Conservation (phyloP, 176 grass and related monocot species). For the Musa troglodytarum region DNA sequence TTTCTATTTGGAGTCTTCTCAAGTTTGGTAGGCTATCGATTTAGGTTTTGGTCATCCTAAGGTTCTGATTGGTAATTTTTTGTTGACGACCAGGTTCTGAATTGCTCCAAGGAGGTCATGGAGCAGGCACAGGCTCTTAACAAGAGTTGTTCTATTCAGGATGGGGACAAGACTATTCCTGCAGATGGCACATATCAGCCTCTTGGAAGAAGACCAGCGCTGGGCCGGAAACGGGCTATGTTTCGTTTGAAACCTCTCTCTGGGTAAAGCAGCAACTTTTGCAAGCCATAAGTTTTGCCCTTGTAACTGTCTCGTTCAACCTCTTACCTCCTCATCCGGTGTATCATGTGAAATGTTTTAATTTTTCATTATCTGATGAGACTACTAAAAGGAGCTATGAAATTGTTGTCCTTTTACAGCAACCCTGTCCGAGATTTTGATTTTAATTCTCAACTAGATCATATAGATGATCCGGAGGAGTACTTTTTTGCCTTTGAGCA, state of each 20-base stretch:
- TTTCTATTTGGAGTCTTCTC: background rate
- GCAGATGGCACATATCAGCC: constrained; percentile 16
- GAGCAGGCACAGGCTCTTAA: constrained; percentile 27
- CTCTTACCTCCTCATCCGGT: too few species aligned
- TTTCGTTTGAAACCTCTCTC: constrained; percentile 21
- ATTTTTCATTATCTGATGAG: too few species aligned
- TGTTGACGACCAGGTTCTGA: background rate
- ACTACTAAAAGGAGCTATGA: background rate
- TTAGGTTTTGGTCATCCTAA: background rate
- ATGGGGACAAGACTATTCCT: background rate
- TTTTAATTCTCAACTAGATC: constrained; percentile 16
- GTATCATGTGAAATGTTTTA: too few species aligned
- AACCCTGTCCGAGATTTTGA: constrained; percentile 24
- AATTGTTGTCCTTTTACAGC: constrained; percentile 29
- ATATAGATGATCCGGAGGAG: constrained; percentile 32
- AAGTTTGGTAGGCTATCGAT: background rate
- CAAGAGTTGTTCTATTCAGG: constrained; percentile 22
- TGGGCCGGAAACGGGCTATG: constrained; percentile 29
- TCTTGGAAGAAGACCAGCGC: constrained; percentile 29
- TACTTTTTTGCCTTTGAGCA: constrained; percentile 25
- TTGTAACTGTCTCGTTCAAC: too few species aligned
- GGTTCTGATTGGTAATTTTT: background rate
- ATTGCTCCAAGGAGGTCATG: constrained; percentile 21
- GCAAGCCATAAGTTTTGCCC: background rate
- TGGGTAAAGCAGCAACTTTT: constrained; percentile 17